These are phyloP conservation scores for Hypomyces rosellus DNA, from an alignment of 2,329 filamentous ascomycete genomes.

Conservation along the genomic window DNA sequence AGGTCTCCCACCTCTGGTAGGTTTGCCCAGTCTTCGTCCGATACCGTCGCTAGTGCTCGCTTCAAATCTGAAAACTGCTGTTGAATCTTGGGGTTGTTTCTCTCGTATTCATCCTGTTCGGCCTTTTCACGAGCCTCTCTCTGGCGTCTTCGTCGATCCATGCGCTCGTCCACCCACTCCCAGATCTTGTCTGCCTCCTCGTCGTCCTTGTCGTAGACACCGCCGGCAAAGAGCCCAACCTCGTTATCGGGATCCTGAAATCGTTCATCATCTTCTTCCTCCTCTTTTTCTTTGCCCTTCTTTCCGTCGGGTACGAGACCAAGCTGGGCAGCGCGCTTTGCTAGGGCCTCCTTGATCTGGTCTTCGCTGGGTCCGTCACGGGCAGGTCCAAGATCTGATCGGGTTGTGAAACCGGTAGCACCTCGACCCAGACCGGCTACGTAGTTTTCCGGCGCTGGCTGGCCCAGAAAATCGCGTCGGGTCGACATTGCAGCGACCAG, in stretches of 20 bases:
- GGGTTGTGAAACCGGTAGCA: conserved; percentile 95
- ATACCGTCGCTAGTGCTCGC: conserved; percentile 77
- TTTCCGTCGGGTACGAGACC: conserved; percentile 65
- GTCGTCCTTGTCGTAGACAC: conserved; percentile 94
- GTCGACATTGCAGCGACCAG: conserved; percentile 39
- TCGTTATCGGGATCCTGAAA: conserved; percentile 98
- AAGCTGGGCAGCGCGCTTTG: conserved; percentile 83
- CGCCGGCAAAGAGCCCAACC: conserved; percentile 88
- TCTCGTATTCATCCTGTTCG: conserved; percentile 92
- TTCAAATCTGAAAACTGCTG: conserved; percentile 97
- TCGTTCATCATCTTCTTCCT: conserved; percentile 68
- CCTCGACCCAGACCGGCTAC: conserved; percentile 96
- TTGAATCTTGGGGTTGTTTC: conserved; percentile 95
- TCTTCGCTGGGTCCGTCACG: conserved; percentile 94
- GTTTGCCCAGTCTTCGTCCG: conserved; percentile 94
- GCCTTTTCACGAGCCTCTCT: conserved; percentile 92
- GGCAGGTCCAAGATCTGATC: conserved; percentile 91
- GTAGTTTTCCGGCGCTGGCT: conserved; percentile 79
- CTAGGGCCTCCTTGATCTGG: conserved; percentile 95
- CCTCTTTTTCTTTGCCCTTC: conserved; percentile 62
- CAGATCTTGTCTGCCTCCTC: conserved; percentile 97
- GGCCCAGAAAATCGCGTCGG: conserved; percentile 81
- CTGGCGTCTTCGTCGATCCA: conserved; percentile 83
- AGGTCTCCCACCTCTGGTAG: conserved; percentile 94
- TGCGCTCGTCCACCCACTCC: conserved; percentile 91